Conservation (phyloP, 2,329 filamentous ascomycete species). For the Curvularia lunata region DNA sequence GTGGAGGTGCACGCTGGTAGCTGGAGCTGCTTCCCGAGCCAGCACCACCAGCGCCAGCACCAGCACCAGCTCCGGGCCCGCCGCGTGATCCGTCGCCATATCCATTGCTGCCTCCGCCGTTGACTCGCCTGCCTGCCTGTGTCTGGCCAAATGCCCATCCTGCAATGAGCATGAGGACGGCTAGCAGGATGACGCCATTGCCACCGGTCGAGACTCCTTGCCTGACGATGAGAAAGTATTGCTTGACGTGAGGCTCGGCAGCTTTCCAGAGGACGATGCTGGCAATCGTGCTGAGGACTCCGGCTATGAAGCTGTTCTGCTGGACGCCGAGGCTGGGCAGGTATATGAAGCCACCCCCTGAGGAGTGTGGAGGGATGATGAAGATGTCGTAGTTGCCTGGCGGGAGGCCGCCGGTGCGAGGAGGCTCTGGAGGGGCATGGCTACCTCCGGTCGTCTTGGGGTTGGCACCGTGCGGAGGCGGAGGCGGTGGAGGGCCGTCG, state of each 20-base stretch:
- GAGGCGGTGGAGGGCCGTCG: constrained; percentile 70
- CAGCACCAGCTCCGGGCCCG: constrained; percentile 39
- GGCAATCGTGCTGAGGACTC: constrained; percentile 77
- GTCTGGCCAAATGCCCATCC: constrained; percentile 78
- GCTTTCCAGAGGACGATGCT: constrained; percentile 74
- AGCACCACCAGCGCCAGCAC: constrained; percentile 35
- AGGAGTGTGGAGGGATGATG: constrained; percentile 89
- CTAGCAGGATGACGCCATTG: constrained; percentile 73
- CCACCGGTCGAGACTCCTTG: constrained; percentile 64
- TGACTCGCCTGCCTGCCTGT: constrained; percentile 58
- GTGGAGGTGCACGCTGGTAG: constrained; percentile 40
- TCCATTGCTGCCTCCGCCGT: constrained; percentile 33
- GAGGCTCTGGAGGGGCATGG: constrained; percentile 28
- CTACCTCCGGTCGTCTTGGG: constrained; percentile 63
- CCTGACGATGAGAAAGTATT: constrained; percentile 74
- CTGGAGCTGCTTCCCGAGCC: constrained; percentile 30
- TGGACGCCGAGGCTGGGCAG: constrained; percentile 88
- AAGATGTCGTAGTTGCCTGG: constrained; percentile 97
- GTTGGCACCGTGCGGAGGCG: constrained; percentile 82
- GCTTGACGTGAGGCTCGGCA: constrained; percentile 73
- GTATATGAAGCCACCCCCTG: constrained; percentile 89
- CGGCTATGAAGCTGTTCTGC: constrained; percentile 88
- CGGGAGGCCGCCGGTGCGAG: constrained; percentile 66
- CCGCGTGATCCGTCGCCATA: constrained; percentile 38
- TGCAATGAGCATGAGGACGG: constrained; percentile 74